Conservation (phyloP, 495 filamentous ascomycete genomes). For the Podospora didyma region DNA sequence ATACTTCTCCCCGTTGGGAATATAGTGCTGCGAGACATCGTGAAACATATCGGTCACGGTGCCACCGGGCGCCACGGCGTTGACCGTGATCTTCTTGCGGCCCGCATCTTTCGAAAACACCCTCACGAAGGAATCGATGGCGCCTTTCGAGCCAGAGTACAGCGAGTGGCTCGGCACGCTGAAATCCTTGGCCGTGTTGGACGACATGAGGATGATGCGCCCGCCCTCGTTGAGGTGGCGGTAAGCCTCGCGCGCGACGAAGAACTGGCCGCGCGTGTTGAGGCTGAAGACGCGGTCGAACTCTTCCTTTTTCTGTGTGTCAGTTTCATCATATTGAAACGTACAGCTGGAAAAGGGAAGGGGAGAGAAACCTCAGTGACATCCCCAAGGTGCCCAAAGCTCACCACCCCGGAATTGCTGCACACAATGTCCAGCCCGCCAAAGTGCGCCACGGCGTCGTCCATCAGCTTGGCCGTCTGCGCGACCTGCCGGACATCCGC, state of each 20-base stretch:
- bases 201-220: slow-evolving; percentile 54
- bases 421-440: slow-evolving; percentile 61
- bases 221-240: slow-evolving; percentile 54
- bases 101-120: slow-evolving; percentile 15
- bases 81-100: slow-evolving; percentile 53
- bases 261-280: slow-evolving; percentile 72
- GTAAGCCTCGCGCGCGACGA: slow-evolving; percentile 62
- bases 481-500: slow-evolving; percentile 66
- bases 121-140: slow-evolving; percentile 15
- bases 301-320: slow-evolving; percentile 34
- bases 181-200: slow-evolving; percentile 56
- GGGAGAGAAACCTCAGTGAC: slow-evolving; percentile 44
- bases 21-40: slow-evolving; percentile 56
- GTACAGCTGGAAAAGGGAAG: too few relatives aligned
- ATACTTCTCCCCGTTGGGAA: slow-evolving; percentile 47
- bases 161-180: slow-evolving; percentile 55
- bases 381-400: slow-evolving; percentile 55
- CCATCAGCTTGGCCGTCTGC: slow-evolving; percentile 43
- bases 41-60: slow-evolving; percentile 63
- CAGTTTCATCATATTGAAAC: too few relatives aligned
- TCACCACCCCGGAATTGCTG: slow-evolving; percentile 58
- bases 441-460: slow-evolving; percentile 57
- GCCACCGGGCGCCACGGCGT: slow-evolving; percentile 57
- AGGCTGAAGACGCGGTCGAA: slow-evolving; percentile 71
- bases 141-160: slow-evolving; percentile 54